Evolutionary conservation across 208 protist species (phyloP), one percentile per base, ranked within the genome.

Genomic region (Acanthamoeba divionensis): DNA sequence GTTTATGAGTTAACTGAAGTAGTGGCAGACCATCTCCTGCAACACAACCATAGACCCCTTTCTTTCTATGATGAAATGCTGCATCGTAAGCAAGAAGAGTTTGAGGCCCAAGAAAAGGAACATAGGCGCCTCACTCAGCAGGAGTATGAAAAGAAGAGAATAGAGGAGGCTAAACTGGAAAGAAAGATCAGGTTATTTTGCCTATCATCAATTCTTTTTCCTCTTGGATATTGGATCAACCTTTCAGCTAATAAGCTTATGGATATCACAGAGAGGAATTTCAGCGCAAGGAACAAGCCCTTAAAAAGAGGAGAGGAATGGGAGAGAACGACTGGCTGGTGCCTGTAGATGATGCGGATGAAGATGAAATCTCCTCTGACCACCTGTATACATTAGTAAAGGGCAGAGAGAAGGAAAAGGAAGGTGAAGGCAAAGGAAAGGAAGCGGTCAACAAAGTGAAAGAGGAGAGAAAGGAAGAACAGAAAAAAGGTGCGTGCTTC

Each of bases 1-100:
- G 73, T 62, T 45, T 83, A 62, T 10, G 73, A 83, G 21, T 6
- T 83, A 15, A 83, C 50, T 41, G 73, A 83, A 10, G 36, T 62
- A 4, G 73, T 41, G 24, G 13, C 33, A 13, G 73, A 83, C 50
- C 63, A 48, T 33, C 73, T 83, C 10, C 24, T 62, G 24, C 44
- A 21, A 6, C 73, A 83, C 45, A 83, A 83, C 48, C 44, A 83
- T 52, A 83, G 63, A 52, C 44, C 73, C 5, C 29, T 83, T 9
- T 83, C 73, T 13, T 83, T 83, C 73, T 83, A 83, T 31, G 73
- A 83, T 18, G 73, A 83, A 31, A 83, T 83, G 73, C 41, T 83
- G 29, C 44, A 65, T n/a, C 44, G 63, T 4, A 36, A 77, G 66
- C 41, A 77, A 31, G 66, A 77, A 45, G 66, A 77, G 29, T 0